Percentiles rank a stretch among this genome's conserved stretches.
phyloP scores from a whole-genome alignment of 1,284 basidiomycete species.

The Ganoderma meredithae region DNA sequence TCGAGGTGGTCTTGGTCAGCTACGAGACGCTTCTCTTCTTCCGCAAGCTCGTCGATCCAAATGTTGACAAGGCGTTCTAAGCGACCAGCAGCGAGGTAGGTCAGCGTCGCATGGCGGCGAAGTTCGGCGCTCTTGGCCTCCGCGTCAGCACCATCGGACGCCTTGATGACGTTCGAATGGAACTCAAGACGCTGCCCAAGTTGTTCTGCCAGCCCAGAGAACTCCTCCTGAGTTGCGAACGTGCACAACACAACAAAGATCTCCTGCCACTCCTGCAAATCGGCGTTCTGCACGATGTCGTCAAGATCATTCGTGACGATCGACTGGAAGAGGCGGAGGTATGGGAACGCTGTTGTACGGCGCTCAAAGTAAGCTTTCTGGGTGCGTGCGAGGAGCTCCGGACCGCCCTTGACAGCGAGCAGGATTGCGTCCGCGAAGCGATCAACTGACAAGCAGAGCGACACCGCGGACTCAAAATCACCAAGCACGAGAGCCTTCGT shows the following conservation, averaged over 20 bases:
- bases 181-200: constrained; percentile 92
- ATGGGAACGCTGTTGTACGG: constrained; percentile 80
- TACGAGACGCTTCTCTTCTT: constrained; percentile 76
- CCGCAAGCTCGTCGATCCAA: constrained; percentile 91
- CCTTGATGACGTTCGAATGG: constrained; percentile 69
- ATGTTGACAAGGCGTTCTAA: constrained; percentile 92
- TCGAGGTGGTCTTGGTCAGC: constrained; percentile 53
- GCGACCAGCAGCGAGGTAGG: constrained; percentile 90
- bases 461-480: constrained; percentile 93
- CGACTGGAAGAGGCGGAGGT: constrained; percentile 94
- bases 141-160: constrained; percentile 54
- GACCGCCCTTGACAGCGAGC: constrained; percentile 90
- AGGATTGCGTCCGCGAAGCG: constrained; percentile 95
- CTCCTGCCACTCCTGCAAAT: constrained; percentile 95
- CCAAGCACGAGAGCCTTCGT: constrained; percentile 95
- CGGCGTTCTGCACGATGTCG: constrained; percentile 96
- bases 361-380: constrained; percentile 95
- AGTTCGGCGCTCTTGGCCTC: constrained; percentile 59
- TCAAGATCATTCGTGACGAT: constrained; percentile 93
- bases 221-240: constrained; percentile 89
- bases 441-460: constrained; percentile 89
- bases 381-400: constrained; percentile 88
- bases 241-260: constrained; percentile 98
- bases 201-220: constrained; percentile 87
- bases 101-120: constrained; percentile 91